Evolutionary conservation across 2,329 filamentous ascomycete genomes (phyloP).

Genomic region (Didymella lethalis): DNA sequence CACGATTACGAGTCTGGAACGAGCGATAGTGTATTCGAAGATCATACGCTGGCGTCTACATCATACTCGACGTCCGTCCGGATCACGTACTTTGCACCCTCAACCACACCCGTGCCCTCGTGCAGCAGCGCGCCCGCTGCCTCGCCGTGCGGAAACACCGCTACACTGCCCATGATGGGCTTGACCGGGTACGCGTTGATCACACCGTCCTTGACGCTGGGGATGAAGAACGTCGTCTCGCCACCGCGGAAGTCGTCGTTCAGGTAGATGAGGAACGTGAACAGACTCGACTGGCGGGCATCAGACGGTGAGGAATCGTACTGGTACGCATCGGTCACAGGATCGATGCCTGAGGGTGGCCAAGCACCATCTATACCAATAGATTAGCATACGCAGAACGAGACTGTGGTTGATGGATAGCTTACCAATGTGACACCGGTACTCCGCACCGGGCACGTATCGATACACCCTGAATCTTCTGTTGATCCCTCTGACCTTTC

Average conservation of each 20-base stretch:
- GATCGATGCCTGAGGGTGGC: conserved; percentile 72
- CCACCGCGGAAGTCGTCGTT: conserved; percentile 77
- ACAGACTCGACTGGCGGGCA: conserved; percentile 70
- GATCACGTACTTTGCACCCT: conserved; percentile 73
- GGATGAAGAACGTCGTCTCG: conserved; percentile 75
- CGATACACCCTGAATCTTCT: conserved; percentile 75
- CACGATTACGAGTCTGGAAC: neutral
- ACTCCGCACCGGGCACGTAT: conserved; percentile 76
- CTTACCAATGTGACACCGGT: conserved; percentile 68
- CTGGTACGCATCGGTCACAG: conserved; percentile 64
- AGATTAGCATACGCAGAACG: conserved; percentile 10
- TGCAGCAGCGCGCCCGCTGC: conserved; percentile 70
- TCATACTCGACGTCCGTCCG: conserved; percentile 76
- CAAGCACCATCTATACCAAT: conserved; percentile 66
- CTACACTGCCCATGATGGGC: conserved; percentile 73
- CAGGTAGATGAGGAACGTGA: conserved; percentile 73
- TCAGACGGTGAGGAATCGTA: conserved; percentile 70
- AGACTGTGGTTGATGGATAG: conserved; percentile 22
- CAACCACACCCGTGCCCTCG: conserved; percentile 74
- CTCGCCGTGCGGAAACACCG: conserved; percentile 75
- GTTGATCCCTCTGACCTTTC: conserved; percentile 69
- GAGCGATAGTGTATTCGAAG: neutral
- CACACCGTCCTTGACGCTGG: conserved; percentile 68
- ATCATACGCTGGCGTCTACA: conserved; percentile 49
- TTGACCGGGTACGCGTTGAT: conserved; percentile 74